Conservation (phyloP, 164 flowering plant genomes). For the Dillenia suffruticosa region DNA sequence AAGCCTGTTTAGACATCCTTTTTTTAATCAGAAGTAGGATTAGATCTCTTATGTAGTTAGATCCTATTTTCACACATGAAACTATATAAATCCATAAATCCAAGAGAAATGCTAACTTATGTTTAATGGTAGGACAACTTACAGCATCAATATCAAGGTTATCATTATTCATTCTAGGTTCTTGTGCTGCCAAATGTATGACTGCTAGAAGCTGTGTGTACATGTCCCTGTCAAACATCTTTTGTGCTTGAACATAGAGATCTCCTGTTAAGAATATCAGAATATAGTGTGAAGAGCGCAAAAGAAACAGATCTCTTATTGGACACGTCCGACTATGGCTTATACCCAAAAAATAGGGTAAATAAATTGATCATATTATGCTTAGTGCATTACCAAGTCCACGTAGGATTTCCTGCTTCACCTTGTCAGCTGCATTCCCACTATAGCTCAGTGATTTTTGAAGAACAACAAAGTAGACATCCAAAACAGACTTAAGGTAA, state of each 20-base stretch:
- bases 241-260: constrained; percentile 72
- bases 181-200: constrained; percentile 45
- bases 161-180: constrained; percentile 39
- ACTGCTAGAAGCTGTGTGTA: constrained; percentile 59
- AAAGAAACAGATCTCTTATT: neutral
- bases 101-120: neutral
- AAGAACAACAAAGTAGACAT: constrained; percentile 69
- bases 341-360: too few species aligned
- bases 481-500: constrained; percentile 79
- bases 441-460: constrained; percentile 40
- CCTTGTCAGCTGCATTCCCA: constrained; percentile 50
- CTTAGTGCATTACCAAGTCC: constrained; percentile 62
- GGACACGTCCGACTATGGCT: neutral
- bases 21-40: neutral
- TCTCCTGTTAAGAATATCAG: constrained; percentile 56
- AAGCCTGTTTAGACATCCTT: too few species aligned
- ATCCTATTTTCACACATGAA: neutral
- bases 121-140: constrained; percentile 21
- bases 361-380: neutral
- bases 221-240: constrained; percentile 71
- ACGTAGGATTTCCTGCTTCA: constrained; percentile 89
- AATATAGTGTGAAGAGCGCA: constrained; percentile 3
- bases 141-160: constrained; percentile 72
- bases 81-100: neutral
- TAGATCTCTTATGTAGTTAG: neutral